These are phyloP conservation scores for Rhodofomes roseus DNA, from an alignment of 1,284 basidiomycete genomes.

Conservation along the genomic window DNA sequence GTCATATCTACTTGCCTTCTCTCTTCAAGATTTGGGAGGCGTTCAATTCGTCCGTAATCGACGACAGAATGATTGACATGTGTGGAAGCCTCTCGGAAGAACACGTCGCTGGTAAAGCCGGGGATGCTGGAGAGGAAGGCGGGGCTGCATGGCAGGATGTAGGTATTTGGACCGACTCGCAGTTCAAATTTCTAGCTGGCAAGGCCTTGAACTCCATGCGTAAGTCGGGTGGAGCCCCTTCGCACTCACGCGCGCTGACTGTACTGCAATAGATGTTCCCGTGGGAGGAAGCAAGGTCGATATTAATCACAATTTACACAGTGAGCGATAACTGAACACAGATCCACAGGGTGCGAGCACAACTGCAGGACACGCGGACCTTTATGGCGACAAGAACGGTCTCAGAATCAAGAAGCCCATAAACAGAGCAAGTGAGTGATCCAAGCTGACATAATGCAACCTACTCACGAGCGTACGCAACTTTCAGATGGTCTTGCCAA, in stretches of 20 bases:
- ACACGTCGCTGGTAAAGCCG: constrained; percentile 62
- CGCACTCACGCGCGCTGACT: constrained; percentile 8
- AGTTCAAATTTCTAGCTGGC: constrained; percentile 85
- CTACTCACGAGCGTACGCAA: not conserved
- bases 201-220: constrained; percentile 88
- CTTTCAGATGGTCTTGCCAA: constrained; percentile 75
- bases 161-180: constrained; percentile 83
- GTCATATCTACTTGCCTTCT: constrained; percentile 66
- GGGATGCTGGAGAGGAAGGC: constrained; percentile 49
- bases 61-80: constrained; percentile 84
- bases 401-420: constrained; percentile 77
- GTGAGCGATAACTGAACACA: constrained; percentile 6
- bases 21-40: constrained; percentile 85
- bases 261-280: constrained; percentile 56
- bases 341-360: constrained; percentile 51
- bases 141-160: constrained; percentile 70
- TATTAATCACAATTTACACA: not conserved
- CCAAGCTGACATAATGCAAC: constrained; percentile 5
- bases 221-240: constrained; percentile 38
- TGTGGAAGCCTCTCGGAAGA: constrained; percentile 75
- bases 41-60: constrained; percentile 77
- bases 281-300: constrained; percentile 63
- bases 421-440: constrained; percentile 59
- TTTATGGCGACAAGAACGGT: constrained; percentile 57
- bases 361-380: constrained; percentile 68